These are phyloP conservation scores for Blastobotrys attinorum DNA, from an alignment of 805 yeast genomes.

Conservation along the genomic window DNA sequence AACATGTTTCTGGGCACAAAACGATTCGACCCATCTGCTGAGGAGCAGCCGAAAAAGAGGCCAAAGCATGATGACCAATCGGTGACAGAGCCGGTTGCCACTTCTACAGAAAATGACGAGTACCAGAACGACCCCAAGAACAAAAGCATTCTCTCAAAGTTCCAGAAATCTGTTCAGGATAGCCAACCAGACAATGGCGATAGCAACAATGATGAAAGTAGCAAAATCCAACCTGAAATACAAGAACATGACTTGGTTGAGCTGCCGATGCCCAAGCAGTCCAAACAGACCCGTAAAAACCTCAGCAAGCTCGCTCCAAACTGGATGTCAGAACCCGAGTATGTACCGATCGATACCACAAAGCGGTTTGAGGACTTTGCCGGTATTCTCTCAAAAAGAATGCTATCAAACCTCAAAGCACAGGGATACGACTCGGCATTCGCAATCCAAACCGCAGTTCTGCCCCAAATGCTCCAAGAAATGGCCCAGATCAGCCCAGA, in stretches of 20 bases:
- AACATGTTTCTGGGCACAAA: constrained; percentile 15
- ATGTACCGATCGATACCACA: constrained; percentile 40
- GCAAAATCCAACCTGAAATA: too few relatives aligned
- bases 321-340: constrained; percentile 64
- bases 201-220: constrained; percentile 18
- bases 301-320: constrained; percentile 6
- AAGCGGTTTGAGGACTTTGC: constrained; percentile 43
- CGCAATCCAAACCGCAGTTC: constrained; percentile 66
- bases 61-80: background rate
- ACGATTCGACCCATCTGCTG: constrained; percentile 14
- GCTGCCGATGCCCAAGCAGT: constrained; percentile 70
- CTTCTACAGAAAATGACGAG: constrained; percentile 8
- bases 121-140: constrained; percentile 34
- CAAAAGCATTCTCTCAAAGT: constrained; percentile 44
- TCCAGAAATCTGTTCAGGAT: constrained; percentile 24
- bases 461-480: constrained; percentile 45
- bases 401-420: constrained; percentile 40
- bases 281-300: constrained; percentile 39
- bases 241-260: constrained; percentile 44
- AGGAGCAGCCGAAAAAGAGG: background rate
- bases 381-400: constrained; percentile 31
- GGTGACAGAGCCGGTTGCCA: background rate
- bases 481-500: constrained; percentile 27
- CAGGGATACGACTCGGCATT: constrained; percentile 52
- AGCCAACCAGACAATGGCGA: constrained; percentile 9